phyloP scores from a whole-genome alignment of 352 stramenopile genomes.

The Globisporangium barbulae region DNA sequence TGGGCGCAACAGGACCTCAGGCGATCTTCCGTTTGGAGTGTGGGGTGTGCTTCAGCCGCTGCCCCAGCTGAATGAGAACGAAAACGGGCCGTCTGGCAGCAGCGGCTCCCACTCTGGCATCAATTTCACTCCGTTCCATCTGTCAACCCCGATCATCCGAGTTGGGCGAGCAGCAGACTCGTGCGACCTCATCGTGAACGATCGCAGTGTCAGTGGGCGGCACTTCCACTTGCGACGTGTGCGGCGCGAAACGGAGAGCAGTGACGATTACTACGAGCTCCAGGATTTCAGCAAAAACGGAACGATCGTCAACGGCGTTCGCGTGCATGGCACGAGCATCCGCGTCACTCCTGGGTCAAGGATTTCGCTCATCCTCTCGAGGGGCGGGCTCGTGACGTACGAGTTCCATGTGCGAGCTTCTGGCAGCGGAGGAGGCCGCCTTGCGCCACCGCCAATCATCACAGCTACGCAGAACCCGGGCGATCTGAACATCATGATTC shows the following conservation, averaged over 20 bases:
- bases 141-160: constrained; percentile 67
- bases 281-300: constrained; percentile 90
- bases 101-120: constrained; percentile 20
- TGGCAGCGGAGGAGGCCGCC: constrained; percentile 7
- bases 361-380: constrained; percentile 84
- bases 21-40: constrained; percentile 52
- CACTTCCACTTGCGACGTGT: constrained; percentile 82
- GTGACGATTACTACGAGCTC: constrained; percentile 73
- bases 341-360: constrained; percentile 64
- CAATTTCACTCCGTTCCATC: constrained; percentile 56
- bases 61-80: constrained; percentile 67
- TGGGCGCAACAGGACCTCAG: constrained; percentile 6
- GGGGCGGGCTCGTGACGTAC: constrained; percentile 80
- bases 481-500: constrained; percentile 44
- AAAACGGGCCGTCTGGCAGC: constrained; percentile 27
- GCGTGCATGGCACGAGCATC: constrained; percentile 76
- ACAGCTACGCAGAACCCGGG: constrained; percentile 36
- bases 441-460: constrained; percentile 50
- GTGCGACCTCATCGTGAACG: constrained; percentile 86
- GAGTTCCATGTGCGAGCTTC: constrained; percentile 72
- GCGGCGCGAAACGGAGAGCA: constrained; percentile 41
- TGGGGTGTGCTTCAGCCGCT: constrained; percentile 75
- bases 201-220: constrained; percentile 81
- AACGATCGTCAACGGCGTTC: constrained; percentile 86
- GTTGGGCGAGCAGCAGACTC: constrained; percentile 79